Evolutionary conservation across 768 basidiomycete genomes (phyloP).

Genomic region (Phlebiopsis flavidoalba): DNA sequence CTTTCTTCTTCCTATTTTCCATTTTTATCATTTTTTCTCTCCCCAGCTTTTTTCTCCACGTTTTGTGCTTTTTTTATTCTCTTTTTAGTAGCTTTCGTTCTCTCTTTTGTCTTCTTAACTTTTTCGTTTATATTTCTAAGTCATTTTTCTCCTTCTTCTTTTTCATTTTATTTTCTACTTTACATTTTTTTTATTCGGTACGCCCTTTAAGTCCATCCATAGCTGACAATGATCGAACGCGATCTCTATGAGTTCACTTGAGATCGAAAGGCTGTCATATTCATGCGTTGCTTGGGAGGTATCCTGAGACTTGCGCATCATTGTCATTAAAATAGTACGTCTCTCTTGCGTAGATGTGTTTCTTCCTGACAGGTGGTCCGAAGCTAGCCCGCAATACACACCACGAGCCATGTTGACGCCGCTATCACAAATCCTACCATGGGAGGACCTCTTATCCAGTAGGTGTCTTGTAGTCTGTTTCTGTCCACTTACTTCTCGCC

Average conservation of each 20-base stretch:
- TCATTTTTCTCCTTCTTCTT: too few species aligned
- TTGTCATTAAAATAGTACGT: conserved; percentile 61
- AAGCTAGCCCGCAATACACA: too few species aligned
- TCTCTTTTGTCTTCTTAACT: too few species aligned
- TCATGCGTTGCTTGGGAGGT: conserved; percentile 66
- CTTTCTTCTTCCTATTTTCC: too few species aligned
- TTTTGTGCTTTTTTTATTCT: too few species aligned
- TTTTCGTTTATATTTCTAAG: too few species aligned
- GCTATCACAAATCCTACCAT: conserved; percentile 42
- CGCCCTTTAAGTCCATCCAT: conserved; percentile 29
- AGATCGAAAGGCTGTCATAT: conserved; percentile 59
- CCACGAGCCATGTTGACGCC: not conserved
- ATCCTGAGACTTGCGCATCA: conserved; percentile 63
- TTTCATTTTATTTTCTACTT: too few species aligned
- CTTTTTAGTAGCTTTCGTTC: too few species aligned
- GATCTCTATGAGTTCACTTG: conserved; percentile 62
- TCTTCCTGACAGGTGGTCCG: too few species aligned
- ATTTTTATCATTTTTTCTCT: too few species aligned
- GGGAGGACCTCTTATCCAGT: conserved; percentile 73
- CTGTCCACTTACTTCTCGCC: conserved; percentile 68
- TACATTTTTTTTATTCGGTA: not conserved
- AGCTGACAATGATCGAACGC: conserved; percentile 69
- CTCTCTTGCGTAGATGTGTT: conserved; percentile 79
- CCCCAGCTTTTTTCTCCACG: too few species aligned
- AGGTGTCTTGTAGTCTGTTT: conserved; percentile 73